Evolutionary conservation across 2,329 filamentous ascomycete genomes (phyloP).

Genomic region (Rhinocladiella mackenziei): DNA sequence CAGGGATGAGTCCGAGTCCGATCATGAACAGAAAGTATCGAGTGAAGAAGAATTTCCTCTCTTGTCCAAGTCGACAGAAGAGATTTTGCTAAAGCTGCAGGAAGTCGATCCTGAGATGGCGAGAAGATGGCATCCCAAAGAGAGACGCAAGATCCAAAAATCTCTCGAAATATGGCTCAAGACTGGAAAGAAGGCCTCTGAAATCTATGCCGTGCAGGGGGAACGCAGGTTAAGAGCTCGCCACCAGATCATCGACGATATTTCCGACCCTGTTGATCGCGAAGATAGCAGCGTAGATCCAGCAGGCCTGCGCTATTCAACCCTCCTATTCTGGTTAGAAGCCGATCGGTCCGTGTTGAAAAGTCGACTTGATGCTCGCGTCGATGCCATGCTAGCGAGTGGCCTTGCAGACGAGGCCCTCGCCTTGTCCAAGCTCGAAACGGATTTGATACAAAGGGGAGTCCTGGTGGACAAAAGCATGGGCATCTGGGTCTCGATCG

Average conservation of each 20-base stretch:
- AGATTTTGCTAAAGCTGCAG: constrained; percentile 66
- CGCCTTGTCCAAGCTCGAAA: constrained; percentile 34
- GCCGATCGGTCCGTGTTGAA: constrained; percentile 65
- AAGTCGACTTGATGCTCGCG: constrained; percentile 67
- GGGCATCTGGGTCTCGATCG: constrained; percentile 96
- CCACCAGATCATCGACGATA: not conserved
- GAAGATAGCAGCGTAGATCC: constrained; percentile 18
- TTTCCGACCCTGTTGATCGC: constrained; percentile 23
- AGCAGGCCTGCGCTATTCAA: constrained; percentile 47
- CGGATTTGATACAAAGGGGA: constrained; percentile 45
- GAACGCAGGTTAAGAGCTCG: constrained; percentile 4
- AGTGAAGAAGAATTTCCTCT: constrained; percentile 51
- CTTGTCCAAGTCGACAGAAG: constrained; percentile 65
- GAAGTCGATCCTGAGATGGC: constrained; percentile 89
- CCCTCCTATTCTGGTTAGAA: constrained; percentile 84
- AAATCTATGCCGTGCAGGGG: constrained; percentile 77
- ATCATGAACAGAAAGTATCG: constrained; percentile 31
- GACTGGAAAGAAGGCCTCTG: constrained; percentile 75
- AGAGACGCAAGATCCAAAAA: constrained; percentile 80
- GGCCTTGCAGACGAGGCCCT: constrained; percentile 61
- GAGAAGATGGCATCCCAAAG: constrained; percentile 87
- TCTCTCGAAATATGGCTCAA: constrained; percentile 86
- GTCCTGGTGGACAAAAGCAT: constrained; percentile 64
- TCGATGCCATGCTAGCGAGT: constrained; percentile 74
- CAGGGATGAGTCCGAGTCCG: constrained; percentile 23